phyloP scores from a whole-genome alignment of 2,329 filamentous ascomycete species.

The Cladosporium velox region DNA sequence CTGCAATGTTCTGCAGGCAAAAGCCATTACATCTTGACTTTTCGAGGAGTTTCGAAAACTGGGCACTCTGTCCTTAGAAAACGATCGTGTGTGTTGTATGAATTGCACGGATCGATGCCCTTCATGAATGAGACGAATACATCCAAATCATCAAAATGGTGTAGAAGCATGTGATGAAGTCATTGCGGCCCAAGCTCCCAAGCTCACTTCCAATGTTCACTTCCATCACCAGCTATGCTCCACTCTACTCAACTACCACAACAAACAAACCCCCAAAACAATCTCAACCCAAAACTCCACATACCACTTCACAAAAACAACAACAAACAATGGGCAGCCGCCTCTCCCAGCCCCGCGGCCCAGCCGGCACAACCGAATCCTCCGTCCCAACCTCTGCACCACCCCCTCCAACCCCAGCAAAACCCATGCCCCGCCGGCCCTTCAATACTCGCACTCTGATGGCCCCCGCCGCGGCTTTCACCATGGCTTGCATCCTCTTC shows the following conservation, averaged over 20 bases:
- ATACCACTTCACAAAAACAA: not conserved
- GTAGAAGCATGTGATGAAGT: conserved; percentile 10
- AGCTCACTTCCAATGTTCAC: conserved; percentile 12
- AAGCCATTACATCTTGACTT: not conserved
- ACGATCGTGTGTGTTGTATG: not conserved
- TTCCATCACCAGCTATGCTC: not conserved
- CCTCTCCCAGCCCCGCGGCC: conserved; percentile 47
- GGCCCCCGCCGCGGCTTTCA: conserved; percentile 63
- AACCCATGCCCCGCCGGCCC: conserved; percentile 31
- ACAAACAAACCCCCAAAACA: too few species aligned
- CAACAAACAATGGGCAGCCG: conserved; percentile 48
- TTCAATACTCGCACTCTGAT: conserved; percentile 50
- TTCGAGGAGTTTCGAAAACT: not conserved
- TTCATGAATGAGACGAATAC: not conserved
- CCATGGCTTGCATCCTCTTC: conserved; percentile 62
- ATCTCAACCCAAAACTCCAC: not conserved
- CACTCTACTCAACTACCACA: not conserved
- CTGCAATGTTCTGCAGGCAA: not conserved
- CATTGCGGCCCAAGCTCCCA: conserved; percentile 13
- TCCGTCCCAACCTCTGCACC: conserved; percentile 35
- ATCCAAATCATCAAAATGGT: not conserved
- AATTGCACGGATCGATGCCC: not conserved
- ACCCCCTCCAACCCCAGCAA: conserved; percentile 37
- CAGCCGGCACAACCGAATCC: conserved; percentile 43
- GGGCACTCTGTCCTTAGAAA: not conserved